A percentile compares a stretch with the other conserved stretches of the same genome.
These are phyloP conservation scores for Fraxinus angustifolia DNA, from an alignment of 305 asterid genomes.

Conservation along the genomic window DNA sequence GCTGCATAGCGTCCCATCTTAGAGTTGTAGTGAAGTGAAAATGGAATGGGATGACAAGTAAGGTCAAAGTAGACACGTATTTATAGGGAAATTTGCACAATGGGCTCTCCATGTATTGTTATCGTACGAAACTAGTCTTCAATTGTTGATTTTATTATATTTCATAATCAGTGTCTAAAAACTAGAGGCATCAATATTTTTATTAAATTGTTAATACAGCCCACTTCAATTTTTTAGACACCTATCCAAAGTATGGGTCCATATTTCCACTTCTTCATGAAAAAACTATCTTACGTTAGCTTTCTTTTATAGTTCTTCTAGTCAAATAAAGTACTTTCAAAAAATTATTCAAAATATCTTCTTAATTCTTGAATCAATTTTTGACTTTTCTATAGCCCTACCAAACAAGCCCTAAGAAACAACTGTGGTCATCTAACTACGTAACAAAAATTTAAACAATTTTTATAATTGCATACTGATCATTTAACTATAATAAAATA, in stretches of 20 bases:
- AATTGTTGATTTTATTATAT: too few relatives aligned
- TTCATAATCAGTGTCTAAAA: neutral
- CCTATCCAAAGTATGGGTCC: neutral
- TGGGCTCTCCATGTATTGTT: neutral
- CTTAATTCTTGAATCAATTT: too few relatives aligned
- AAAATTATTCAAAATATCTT: too few relatives aligned
- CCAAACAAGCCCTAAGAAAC: neutral
- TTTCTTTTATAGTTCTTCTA: too few relatives aligned
- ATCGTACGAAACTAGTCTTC: neutral
- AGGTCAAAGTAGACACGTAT: neutral
- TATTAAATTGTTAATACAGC: too few relatives aligned
- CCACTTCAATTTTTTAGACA: neutral
- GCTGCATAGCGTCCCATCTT: neutral
- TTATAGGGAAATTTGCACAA: neutral
- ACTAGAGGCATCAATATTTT: neutral
- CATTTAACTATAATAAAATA: too few relatives aligned
- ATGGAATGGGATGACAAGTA: neutral
- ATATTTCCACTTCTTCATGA: too few relatives aligned
- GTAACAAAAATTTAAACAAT: neutral
- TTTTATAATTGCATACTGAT: too few relatives aligned
- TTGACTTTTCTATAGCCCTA: neutral
- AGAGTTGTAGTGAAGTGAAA: neutral
- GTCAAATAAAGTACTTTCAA: too few relatives aligned
- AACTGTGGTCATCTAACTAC: neutral
- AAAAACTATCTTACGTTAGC: too few relatives aligned